Evolutionary conservation across 495 filamentous ascomycete species (phyloP).

Genomic region (Aspergillus bertholletiae): DNA sequence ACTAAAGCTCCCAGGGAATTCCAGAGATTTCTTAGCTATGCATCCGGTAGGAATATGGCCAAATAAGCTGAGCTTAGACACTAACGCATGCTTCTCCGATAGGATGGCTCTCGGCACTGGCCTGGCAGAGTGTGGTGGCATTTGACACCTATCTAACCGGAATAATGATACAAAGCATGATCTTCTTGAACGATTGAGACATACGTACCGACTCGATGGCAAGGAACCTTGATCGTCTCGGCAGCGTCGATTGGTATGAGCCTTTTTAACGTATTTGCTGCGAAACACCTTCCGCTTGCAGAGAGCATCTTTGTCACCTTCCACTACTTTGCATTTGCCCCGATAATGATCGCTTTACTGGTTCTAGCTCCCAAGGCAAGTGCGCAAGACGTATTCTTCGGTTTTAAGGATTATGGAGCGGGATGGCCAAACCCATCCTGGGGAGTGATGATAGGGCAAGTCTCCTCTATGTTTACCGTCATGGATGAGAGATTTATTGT

Average conservation of each 20-base stretch:
- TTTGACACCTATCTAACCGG: constrained; percentile 40
- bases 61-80: no score
- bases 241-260: constrained; percentile 35
- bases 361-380: constrained; percentile 35
- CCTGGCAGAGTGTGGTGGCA: constrained; percentile 37
- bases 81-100: no score
- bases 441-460: constrained; percentile 47
- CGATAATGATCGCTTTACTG: constrained; percentile 34
- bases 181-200: constrained; percentile 32
- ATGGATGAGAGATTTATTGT: constrained; percentile 10
- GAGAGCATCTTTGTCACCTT: constrained; percentile 35
- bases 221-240: constrained; percentile 44
- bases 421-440: constrained; percentile 44
- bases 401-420: constrained; percentile 43
- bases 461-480: constrained; percentile 29
- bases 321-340: constrained; percentile 38
- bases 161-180: constrained; percentile 43
- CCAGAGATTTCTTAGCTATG: constrained; percentile 35
- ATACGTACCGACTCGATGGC: constrained; percentile 36
- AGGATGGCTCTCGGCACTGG: constrained; percentile 45
- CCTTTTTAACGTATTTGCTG: constrained; percentile 40
- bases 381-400: constrained; percentile 43
- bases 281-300: constrained; percentile 33
- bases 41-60: neutral
- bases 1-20: constrained; percentile 10